phyloP scores from a whole-genome alignment of 768 basidiomycete genomes.

The Suillus paluster region DNA sequence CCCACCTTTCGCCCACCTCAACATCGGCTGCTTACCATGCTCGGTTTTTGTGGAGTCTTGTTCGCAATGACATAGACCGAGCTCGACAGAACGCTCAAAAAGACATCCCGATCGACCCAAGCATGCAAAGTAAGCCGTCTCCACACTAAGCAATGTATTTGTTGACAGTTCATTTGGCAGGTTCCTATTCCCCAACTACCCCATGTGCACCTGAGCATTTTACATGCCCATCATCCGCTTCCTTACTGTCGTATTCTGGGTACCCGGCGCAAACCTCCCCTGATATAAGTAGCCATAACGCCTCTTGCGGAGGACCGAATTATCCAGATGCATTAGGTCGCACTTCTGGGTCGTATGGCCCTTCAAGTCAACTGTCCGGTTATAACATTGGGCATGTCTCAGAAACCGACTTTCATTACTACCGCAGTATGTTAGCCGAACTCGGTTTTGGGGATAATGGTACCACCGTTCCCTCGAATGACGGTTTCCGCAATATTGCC shows the following conservation, averaged over 20 bases:
- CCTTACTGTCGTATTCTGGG: constrained; percentile 21
- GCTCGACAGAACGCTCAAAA: constrained; percentile 47
- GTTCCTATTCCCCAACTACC: constrained; percentile 22
- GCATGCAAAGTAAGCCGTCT: constrained; percentile 51
- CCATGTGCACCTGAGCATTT: constrained; percentile 29
- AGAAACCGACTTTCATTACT: constrained; percentile 72
- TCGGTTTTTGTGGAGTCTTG: constrained; percentile 74
- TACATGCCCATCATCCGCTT: constrained; percentile 15
- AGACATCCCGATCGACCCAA: constrained; percentile 55
- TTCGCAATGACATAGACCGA: constrained; percentile 65
- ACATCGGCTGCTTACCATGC: constrained; percentile 77
- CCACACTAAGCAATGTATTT: not conserved
- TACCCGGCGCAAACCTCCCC: not conserved
- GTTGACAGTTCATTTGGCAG: constrained; percentile 21
- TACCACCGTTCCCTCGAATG: constrained; percentile 24
- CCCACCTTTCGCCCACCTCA: constrained; percentile 60
- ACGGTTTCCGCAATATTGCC: constrained; percentile 26
- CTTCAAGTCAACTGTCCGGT: not conserved
- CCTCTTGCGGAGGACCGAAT: not conserved
- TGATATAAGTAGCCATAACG: not conserved
- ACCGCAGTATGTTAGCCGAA: constrained; percentile 76
- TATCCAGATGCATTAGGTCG: not conserved
- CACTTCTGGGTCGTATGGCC: not conserved
- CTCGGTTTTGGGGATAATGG: constrained; percentile 63
- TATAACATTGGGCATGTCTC: constrained; percentile 43